Evolutionary conservation across 768 basidiomycete genomes (phyloP), one percentile per base, ranked within the genome.

Genomic region (Lactarius sanguifluus): DNA sequence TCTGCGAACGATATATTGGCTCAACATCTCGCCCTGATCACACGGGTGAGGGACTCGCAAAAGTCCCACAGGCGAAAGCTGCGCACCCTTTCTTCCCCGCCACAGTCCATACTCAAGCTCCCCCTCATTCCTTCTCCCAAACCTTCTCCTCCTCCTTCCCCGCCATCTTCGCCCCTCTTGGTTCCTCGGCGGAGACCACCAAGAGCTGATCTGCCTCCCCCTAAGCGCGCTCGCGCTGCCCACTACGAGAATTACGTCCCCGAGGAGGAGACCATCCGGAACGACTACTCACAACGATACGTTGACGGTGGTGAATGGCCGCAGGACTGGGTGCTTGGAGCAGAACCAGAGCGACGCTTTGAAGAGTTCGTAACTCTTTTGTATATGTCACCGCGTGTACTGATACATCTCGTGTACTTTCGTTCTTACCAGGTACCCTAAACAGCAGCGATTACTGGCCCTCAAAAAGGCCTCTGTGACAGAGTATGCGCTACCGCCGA

Each of bases 211-310:
- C 73, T 86, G 6, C 83, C 88, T 1, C 86, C 87, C n/a, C 82
- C 86, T 7, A 94, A 94, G 74, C 85, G 86, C 5, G 90, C 90
- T 0, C 83, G 91, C 4, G 78, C 85, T 7, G 81, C 83, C 25
- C 82, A 90, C 41, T 94, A 92, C 70, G 75, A 75, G 40, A 95
- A 96, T 73, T 96, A 96, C 70, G 83, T 95, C 18, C 89, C 92
- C 1, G 93, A 94, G 68, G 96, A 99, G 74, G 96, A 99, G 76
- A 98, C 95, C 0, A 91, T 99, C 54, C 84, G 97, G 57, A 98
- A 97, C 72, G 96, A 99, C 78, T 94, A 96, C 73, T 92, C 91
- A 0, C 89, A 90, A 76, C 81, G 89, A 69, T 98, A 96, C 76
- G 94, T 96, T 40, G 89, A 92, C 71, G 84, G 90, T 2, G 96